These are phyloP conservation scores for Amylostereum chailletii DNA, from an alignment of 1,284 basidiomycete species.

Conservation along the genomic window DNA sequence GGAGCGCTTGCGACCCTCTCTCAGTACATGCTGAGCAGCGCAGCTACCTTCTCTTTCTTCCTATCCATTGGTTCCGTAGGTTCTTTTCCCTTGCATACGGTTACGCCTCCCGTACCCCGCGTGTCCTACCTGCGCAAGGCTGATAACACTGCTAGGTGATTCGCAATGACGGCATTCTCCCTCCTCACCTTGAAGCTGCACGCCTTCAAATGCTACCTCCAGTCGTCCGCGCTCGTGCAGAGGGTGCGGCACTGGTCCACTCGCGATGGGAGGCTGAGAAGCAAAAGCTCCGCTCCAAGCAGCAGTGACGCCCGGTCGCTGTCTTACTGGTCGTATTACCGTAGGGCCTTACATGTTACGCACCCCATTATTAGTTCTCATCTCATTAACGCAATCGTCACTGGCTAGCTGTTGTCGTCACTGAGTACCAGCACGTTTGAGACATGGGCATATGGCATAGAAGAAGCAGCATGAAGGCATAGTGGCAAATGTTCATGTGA, in stretches of 20 bases:
- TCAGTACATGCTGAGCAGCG: constrained; percentile 90
- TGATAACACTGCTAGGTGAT: constrained; percentile 47
- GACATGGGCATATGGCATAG: too few relatives aligned
- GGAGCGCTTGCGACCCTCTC: constrained; percentile 83
- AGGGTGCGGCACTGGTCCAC: constrained; percentile 60
- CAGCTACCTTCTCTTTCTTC: constrained; percentile 82
- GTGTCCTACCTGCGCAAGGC: not conserved
- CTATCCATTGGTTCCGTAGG: constrained; percentile 75
- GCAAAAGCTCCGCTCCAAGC: constrained; percentile 11
- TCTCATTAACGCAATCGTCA: too few relatives aligned
- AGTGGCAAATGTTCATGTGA: too few relatives aligned
- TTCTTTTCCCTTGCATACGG: constrained; percentile 6
- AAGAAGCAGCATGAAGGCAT: too few relatives aligned
- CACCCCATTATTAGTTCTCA: too few relatives aligned
- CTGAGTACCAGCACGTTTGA: too few relatives aligned
- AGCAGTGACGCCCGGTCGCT: too few relatives aligned
- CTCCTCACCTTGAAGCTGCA: constrained; percentile 52
- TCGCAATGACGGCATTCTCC: constrained; percentile 54
- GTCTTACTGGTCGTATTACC: too few relatives aligned
- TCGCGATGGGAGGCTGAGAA: constrained; percentile 65
- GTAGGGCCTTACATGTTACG: too few relatives aligned
- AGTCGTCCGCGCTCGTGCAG: constrained; percentile 48
- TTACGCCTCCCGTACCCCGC: not conserved
- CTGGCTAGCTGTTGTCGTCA: too few relatives aligned
- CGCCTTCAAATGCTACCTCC: constrained; percentile 46